These are phyloP conservation scores for Mortierella sp. DNA, from an alignment of 371 early-diverging fungal genomes.

Conservation along the genomic window DNA sequence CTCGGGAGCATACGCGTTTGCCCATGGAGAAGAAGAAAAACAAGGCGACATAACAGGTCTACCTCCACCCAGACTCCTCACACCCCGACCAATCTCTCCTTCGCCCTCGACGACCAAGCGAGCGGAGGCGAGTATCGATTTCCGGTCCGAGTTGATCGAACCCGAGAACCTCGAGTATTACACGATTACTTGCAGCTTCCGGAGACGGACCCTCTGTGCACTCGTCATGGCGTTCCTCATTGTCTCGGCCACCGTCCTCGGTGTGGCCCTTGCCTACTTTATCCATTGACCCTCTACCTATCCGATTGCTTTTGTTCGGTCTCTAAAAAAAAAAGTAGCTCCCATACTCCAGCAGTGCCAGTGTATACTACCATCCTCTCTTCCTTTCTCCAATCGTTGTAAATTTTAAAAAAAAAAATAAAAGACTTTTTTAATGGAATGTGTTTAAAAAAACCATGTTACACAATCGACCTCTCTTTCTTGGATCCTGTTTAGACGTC, in stretches of 20 bases:
- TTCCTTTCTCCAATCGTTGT: too few species aligned
- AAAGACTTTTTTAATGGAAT: not conserved
- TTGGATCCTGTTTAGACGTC: constrained; percentile 10
- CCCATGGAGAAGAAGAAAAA: too few species aligned
- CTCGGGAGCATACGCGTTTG: too few species aligned
- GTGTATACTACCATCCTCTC: too few species aligned
- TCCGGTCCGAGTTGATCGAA: not conserved
- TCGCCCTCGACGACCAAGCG: not conserved
- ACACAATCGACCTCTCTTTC: too few species aligned
- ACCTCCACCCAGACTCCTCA: not conserved
- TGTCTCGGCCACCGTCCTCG: not conserved
- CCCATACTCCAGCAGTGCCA: too few species aligned
- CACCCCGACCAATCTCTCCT: not conserved
- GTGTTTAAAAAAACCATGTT: too few species aligned
- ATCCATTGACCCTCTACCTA: not conserved
- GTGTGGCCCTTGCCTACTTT: not conserved
- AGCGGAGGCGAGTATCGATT: not conserved
- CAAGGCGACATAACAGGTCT: too few species aligned
- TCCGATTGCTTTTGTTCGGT: too few species aligned
- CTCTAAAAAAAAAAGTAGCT: too few species aligned
- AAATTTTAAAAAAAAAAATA: too few species aligned
- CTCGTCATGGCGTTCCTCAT: not conserved
- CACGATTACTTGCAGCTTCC: not conserved
- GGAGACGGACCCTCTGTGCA: not conserved
- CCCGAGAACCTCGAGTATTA: not conserved